Conservation (phyloP, 2,329 filamentous ascomycete genomes). For the Clarireedia paspali region DNA sequence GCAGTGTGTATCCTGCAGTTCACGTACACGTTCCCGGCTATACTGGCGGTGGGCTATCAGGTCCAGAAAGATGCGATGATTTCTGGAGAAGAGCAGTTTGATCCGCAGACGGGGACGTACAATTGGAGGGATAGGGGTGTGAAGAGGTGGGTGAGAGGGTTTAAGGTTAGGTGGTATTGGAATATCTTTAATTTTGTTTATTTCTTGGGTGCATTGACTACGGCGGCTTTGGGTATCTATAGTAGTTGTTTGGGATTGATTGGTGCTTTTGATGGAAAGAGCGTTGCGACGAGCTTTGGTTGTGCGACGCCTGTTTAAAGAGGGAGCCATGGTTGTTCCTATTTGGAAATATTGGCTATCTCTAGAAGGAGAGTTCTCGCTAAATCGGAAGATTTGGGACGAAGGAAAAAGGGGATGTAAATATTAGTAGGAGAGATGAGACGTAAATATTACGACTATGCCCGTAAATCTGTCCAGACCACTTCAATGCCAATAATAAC, state of each 20-base stretch:
- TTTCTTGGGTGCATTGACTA: conserved; percentile 19
- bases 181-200: conserved; percentile 19
- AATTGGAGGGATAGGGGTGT: conserved; percentile 7
- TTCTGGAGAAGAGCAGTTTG: conserved; percentile 25
- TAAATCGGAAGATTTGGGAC: not conserved
- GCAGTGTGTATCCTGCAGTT: conserved; percentile 39
- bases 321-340: not conserved
- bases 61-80: conserved; percentile 25
- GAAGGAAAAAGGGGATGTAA: not conserved
- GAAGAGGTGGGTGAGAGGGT: conserved; percentile 17
- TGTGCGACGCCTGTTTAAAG: not conserved
- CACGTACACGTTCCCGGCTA: conserved; percentile 39
- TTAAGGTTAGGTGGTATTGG: conserved; percentile 12
- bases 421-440: too few species aligned
- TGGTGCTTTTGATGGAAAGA: not conserved
- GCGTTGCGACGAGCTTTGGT: conserved; percentile 5
- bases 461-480: too few species aligned
- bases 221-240: conserved; percentile 20
- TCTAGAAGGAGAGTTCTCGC: too few species aligned
- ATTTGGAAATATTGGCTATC: not conserved
- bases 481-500: too few species aligned
- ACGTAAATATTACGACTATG: too few species aligned
- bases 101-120: conserved; percentile 18
- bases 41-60: conserved; percentile 26
- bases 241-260: conserved; percentile 8